phyloP scores from a whole-genome alignment of 2,329 filamentous ascomycete genomes.

The Sarocladium strictum region DNA sequence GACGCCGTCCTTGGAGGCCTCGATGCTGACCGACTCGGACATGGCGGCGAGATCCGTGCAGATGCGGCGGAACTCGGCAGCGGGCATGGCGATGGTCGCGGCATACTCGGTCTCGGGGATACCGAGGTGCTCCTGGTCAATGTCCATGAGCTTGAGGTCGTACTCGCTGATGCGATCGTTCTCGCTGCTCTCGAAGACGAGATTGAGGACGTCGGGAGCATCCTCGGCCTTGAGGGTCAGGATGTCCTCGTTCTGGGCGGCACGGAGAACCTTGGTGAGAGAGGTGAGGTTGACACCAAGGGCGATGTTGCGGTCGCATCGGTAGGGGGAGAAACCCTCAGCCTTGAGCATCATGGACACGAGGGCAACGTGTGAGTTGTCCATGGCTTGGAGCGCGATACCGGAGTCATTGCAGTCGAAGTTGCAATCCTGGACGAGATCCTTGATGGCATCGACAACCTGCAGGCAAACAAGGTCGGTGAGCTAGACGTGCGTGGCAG shows the following conservation, averaged over 20 bases:
- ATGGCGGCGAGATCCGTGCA: conserved; percentile 86
- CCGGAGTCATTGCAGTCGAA: conserved; percentile 99
- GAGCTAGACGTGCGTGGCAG: not conserved
- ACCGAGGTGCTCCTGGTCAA: conserved; percentile 97
- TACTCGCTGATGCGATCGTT: conserved; percentile 96
- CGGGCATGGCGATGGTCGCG: conserved; percentile 83
- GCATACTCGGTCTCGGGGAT: conserved; percentile 99
- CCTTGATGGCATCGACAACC: conserved; percentile 99
- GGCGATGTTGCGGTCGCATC: conserved; percentile 98
- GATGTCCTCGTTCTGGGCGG: conserved; percentile 89
- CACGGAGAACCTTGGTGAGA: conserved; percentile 93
- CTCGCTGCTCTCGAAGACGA: conserved; percentile 86
- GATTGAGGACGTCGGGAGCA: conserved; percentile 88
- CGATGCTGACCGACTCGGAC: conserved; percentile 97
- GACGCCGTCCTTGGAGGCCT: conserved; percentile 94
- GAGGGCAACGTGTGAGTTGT: conserved; percentile 98
- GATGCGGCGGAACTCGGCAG: conserved; percentile 87
- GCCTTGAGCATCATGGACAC: conserved; percentile 99
- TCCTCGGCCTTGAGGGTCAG: conserved; percentile 97
- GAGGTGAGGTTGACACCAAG: conserved; percentile 96
- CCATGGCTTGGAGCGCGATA: conserved; percentile 97
- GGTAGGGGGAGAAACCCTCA: conserved; percentile 89
- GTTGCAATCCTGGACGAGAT: conserved; percentile 99
- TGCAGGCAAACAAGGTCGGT: conserved; percentile 29
- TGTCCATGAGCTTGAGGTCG: conserved; percentile 99